Evolutionary conservation across 2,329 filamentous ascomycete species (phyloP), one percentile per base, ranked within the genome.

Genomic region (Colletotrichum costaricense): DNA sequence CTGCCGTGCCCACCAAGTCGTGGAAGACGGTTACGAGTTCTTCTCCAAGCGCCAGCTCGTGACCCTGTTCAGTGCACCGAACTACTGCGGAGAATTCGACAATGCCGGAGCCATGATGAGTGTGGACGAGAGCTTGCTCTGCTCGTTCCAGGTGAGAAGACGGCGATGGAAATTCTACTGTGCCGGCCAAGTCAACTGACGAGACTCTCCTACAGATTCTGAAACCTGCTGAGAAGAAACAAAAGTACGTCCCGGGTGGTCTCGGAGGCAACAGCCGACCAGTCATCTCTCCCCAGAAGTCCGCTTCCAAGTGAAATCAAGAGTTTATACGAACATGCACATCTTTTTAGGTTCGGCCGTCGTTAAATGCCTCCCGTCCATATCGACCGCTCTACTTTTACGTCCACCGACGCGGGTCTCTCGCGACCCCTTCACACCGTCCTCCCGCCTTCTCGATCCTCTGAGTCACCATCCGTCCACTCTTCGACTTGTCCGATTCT

Each of bases 61-160:
- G 76, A 99, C 97, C 71, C 88, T 99, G 72, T 99, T 99, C 88
- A 98, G 95, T 81, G 97, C 97, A 66, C 97, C 97, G 78, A 99
- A 99, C 88, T 99, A 99, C 89, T 99, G 96, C 80, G 96, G 96
- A 84, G 97, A 99, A 87, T 99, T 99, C 82, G 97, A 99, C 89
- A 99, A 99, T 82, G 96, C 96, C 66, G 97, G 97, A 83, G 97
- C 97, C 76, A 98, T 99, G 96, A 98, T 99, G 97, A 98, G 95
- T 82, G 97, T 99, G 52, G 97, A 98, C 83, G 97, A 98, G 89
- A 98, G 95, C 84, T 87, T 99, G 85, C 89, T 99, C 81, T 99
- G 97, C 89, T 98, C 95, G 76, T 99, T 99, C 93, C 97, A 98
- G 94, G 94, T 97, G 78, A 68, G 87, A 83, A 30, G 59, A 55